Base-by-base conservation (phyloP, 768 basidiomycete genomes). In the Tulasnella sp. region DNA sequence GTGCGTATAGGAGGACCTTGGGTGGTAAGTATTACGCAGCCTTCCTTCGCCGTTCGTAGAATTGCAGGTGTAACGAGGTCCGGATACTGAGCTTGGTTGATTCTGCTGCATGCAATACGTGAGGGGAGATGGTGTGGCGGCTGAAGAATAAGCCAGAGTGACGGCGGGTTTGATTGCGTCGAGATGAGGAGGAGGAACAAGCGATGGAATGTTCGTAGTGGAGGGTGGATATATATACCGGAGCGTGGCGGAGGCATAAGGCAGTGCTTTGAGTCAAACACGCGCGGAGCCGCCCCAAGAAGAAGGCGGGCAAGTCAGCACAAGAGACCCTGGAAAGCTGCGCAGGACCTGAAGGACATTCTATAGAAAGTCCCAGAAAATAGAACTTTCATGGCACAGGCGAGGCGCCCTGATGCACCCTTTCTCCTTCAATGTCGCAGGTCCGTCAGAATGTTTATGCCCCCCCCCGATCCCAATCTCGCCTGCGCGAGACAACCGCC, bases 221-320 rank as follows among this genome's bases (percentile, higher is more conserved):
- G 37, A 41, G 73, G 37, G 9, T 11, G 8, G 73, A 16, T 74
- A 40, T 74, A 74, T 74, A 74, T 74, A 74, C 22, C 73, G 73
- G 73, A 74, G 73, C 73, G 73, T 44, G 73, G 73, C 73, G 73
- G 73, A 74, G 22, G 16, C 37, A 31, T 40, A 74, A 74, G 73
- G 73, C 40, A 74, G 58, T 60, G 58, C 73, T 22, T 74, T 74
- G 73, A 74, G 73, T 74, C 73, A 74, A 60, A 28, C n/a, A 31
- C 58, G 31, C 58, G 58, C 58, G 58, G 58, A 60, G 58, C 58
- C 58, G 58, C 24, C n/a, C 11, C n/a, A 9, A n/a, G 58, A 9
- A 8, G 58, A 60, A n/a, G 58, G 58, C 58, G 58, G 24, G 16
- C 58, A 60, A 60, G 58, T 60, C 58, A 60, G 58, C n/a, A 60